Base-by-base conservation (phyloP, 1,284 basidiomycete genomes). In the Boletus semigastroideus region DNA sequence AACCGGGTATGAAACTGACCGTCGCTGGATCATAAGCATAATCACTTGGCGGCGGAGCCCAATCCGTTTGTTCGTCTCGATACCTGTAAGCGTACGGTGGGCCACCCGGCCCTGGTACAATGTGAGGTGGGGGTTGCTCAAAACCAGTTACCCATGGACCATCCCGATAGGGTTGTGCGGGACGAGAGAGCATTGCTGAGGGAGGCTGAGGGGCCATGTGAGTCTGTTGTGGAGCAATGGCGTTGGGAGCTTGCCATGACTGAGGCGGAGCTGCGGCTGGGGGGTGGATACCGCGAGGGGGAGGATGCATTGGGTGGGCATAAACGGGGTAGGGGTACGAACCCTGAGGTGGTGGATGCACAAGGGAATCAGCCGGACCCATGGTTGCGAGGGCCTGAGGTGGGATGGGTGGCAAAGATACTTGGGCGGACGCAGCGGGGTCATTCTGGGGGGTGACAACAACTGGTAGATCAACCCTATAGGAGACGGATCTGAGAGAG, bases 151-250 rank as follows among this genome's bases (percentile, higher is more conserved):
- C 68, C 81, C 79, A 83, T 16, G 72, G 60, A 8, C 80, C 78
- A 33, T 80, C 76, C 9, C 77, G 70, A 57, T 77, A 82, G 7
- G 69, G 66, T 31, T 70, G 70, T 13, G 76, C 66, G 14, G 77
- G 65, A 10, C 77, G 78, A 37, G 78, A 74, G 30, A 82, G 71
- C 60, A 83, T 74, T 16, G 75, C 78, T 0, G 67, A 50, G 2
- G 64, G 65, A 5, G 72, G 69, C 40, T 71, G 72, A 42, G 77
- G 73, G 1, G 75, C 68, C 34, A 82, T 75, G 60, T 86, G 84
- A 0, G 83, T 80, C 61, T 85, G 84, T 52, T 84, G 78, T 5
- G 86, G 84, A 0, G 81, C 78, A 41, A 88, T 84, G 16, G 73
- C 76, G 48, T 73, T 77, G 8, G 80, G 66, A 5, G 76, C 72